Percentiles rank a stretch among this genome's conserved stretches.
phyloP scores from a whole-genome alignment of 1,284 basidiomycete genomes.

The Trametes sp. region DNA sequence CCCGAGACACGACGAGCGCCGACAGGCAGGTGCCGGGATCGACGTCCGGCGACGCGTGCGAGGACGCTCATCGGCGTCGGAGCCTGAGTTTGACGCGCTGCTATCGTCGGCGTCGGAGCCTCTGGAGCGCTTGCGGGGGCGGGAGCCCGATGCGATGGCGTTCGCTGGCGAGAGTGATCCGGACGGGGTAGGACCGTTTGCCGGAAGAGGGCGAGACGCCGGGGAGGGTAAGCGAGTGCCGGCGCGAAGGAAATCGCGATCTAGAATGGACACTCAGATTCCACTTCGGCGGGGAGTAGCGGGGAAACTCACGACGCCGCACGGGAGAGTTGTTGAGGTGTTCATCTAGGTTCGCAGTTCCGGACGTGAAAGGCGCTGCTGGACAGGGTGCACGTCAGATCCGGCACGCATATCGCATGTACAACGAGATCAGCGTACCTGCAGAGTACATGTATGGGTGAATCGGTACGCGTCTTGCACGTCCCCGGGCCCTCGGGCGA shows the following conservation, averaged over 20 bases:
- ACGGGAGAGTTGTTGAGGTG: neutral
- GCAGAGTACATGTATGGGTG: neutral
- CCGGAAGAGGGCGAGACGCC: neutral
- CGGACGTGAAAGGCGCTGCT: neutral
- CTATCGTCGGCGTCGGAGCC: neutral
- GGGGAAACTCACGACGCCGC: neutral
- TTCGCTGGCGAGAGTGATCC: neutral
- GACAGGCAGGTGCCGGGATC: neutral
- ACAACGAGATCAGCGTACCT: neutral
- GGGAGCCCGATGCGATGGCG: neutral
- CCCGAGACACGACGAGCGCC: conserved; percentile 5
- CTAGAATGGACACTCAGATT: neutral
- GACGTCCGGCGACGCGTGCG: conserved; percentile 4
- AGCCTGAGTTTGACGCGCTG: neutral
- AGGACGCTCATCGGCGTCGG: neutral
- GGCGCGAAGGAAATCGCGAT: neutral
- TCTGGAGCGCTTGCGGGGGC: neutral
- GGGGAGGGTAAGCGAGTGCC: neutral
- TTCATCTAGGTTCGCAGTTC: neutral
- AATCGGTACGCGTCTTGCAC: neutral
- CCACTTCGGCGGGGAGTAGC: neutral
- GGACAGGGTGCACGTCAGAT: neutral
- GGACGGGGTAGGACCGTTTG: no score
- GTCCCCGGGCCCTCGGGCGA: no score
- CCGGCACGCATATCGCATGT: no score